Percentiles rank a stretch among this genome's conserved stretches.
Evolutionary conservation across 2,329 filamentous ascomycete species (phyloP).

Genomic region (Fusarium sublunatum): DNA sequence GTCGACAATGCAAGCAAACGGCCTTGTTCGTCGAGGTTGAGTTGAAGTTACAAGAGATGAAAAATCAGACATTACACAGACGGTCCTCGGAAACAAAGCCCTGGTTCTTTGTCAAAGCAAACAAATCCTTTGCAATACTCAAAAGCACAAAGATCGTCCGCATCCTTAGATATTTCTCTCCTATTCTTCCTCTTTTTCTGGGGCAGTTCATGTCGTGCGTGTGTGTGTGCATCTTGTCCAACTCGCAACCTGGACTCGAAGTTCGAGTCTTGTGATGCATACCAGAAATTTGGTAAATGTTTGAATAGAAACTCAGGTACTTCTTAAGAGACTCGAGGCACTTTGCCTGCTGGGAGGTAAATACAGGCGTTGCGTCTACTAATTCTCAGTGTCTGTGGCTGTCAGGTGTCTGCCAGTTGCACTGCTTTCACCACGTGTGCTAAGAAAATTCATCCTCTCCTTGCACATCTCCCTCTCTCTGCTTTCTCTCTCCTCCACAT

Average conservation of each 20-base stretch:
- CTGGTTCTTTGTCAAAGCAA: slow-evolving; percentile 15
- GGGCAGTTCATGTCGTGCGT: slow-evolving; percentile 28
- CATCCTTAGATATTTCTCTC: not conserved
- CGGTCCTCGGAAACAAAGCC: slow-evolving; percentile 20
- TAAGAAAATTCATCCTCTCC: not conserved
- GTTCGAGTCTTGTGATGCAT: slow-evolving; percentile 29
- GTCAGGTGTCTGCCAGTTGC: slow-evolving; percentile 16
- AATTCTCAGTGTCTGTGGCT: slow-evolving; percentile 15
- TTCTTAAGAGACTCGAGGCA: not conserved
- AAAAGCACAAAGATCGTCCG: slow-evolving; percentile 4
- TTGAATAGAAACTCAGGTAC: not conserved
- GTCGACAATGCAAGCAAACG: not conserved
- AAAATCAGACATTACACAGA: slow-evolving; percentile 7
- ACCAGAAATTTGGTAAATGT: slow-evolving; percentile 14
- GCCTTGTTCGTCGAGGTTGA: not conserved
- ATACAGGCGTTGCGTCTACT: not conserved
- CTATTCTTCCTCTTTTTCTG: not conserved
- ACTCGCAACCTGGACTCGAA: slow-evolving; percentile 43
- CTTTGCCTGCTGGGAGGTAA: not conserved
- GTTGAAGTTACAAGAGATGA: not conserved
- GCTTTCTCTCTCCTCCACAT: not conserved
- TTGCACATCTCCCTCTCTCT: not conserved
- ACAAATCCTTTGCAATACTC: not conserved
- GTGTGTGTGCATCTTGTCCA: slow-evolving; percentile 30
- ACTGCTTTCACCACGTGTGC: not conserved